These are phyloP conservation scores for Ceratobasidium theobromae DNA, from an alignment of 1,284 basidiomycete species.

Conservation along the genomic window DNA sequence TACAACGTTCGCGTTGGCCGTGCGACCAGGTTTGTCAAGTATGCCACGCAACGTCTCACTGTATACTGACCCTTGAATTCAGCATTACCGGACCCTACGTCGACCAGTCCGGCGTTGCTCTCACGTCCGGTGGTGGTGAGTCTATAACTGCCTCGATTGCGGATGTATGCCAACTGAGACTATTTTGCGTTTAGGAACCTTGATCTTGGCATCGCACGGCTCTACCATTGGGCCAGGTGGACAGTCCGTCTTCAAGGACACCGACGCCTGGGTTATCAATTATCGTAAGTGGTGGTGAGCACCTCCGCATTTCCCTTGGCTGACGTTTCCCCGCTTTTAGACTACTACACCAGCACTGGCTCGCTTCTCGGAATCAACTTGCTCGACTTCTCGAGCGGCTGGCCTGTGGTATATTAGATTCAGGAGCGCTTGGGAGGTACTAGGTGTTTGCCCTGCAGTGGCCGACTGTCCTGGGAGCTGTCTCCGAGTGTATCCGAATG, in stretches of 20 bases:
- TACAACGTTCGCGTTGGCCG: conserved; percentile 62
- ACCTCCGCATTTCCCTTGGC: too few relatives aligned
- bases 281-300: conserved; percentile 52
- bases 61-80: background rate
- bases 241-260: conserved; percentile 46
- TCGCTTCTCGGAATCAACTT: conserved; percentile 38
- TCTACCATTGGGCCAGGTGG: conserved; percentile 55
- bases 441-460: conserved; percentile 12
- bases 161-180: background rate
- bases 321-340: conserved; percentile 39
- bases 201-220: conserved; percentile 53
- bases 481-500: conserved; percentile 20
- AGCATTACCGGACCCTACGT: conserved; percentile 50
- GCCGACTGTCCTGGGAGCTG: background rate
- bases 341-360: conserved; percentile 52
- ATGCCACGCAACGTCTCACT: background rate
- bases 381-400: conserved; percentile 36
- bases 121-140: conserved; percentile 52
- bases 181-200: conserved; percentile 43
- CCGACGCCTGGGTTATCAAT: conserved; percentile 47
- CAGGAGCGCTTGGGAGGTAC: background rate
- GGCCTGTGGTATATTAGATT: conserved; percentile 36
- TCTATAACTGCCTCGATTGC: background rate
- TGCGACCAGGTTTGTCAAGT: conserved; percentile 46
- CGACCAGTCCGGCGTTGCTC: conserved; percentile 51